Conservation (phyloP, 1,284 basidiomycete species). For the Thecaphora frezii region DNA sequence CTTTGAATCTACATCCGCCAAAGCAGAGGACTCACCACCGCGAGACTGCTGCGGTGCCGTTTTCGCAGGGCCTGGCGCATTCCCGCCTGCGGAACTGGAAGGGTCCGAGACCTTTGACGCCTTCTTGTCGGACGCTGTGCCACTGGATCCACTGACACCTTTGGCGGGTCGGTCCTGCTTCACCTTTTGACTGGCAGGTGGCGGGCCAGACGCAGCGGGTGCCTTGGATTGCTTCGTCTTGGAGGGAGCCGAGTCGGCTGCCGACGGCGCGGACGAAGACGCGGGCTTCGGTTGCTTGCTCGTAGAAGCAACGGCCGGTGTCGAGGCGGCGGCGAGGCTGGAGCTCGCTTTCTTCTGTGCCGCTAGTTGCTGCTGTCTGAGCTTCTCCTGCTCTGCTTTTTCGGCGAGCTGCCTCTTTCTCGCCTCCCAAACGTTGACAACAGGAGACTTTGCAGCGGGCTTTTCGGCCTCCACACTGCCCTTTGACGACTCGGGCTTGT, state of each 20-base stretch:
- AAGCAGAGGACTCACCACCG: too few relatives aligned
- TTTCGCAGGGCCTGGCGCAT: too few relatives aligned
- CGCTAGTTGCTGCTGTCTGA: slow-evolving; percentile 9
- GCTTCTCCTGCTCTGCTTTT: slow-evolving; percentile 21
- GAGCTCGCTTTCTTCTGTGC: slow-evolving; percentile 14
- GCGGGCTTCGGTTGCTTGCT: not conserved
- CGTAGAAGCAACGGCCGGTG: not conserved
- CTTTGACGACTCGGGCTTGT: not conserved
- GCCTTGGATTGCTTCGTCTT: not conserved
- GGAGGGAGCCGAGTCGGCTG: not conserved
- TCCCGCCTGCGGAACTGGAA: not conserved
- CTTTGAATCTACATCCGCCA: too few relatives aligned
- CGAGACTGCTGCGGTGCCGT: too few relatives aligned
- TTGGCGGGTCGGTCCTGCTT: not conserved
- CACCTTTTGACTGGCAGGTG: not conserved
- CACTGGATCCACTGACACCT: not conserved
- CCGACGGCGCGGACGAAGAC: not conserved
- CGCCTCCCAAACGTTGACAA: slow-evolving; percentile 44
- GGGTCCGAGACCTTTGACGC: not conserved
- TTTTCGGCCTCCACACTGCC: not conserved
- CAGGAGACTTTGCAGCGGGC: slow-evolving; percentile 2
- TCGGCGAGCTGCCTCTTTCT: slow-evolving; percentile 36
- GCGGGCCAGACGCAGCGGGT: too few relatives aligned
- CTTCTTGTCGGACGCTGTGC: not conserved
- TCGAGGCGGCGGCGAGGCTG: too few relatives aligned